Evolutionary conservation across 2,329 filamentous ascomycete genomes (phyloP).

Genomic region (Hypoxylon sp.): DNA sequence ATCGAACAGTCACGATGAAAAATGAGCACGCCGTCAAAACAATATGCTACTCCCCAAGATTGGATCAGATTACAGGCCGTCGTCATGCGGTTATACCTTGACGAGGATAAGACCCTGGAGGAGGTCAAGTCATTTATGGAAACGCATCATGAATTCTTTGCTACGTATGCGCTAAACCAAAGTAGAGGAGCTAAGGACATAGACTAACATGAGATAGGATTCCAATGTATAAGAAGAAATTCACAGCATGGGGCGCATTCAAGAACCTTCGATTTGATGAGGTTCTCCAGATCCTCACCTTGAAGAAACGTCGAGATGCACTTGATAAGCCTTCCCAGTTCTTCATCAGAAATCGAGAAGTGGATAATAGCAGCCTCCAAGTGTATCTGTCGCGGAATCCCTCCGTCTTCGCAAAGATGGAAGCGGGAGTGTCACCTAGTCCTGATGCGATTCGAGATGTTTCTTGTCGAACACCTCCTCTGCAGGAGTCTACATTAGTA

Average conservation of each 20-base stretch:
- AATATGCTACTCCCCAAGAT: constrained; percentile 39
- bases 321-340: constrained; percentile 37
- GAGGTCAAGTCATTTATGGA: constrained; percentile 44
- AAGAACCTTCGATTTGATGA: constrained; percentile 44
- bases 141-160: constrained; percentile 41
- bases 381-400: constrained; percentile 44
- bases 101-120: constrained; percentile 45
- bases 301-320: constrained; percentile 41
- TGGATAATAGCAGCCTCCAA: constrained; percentile 40
- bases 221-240: constrained; percentile 45
- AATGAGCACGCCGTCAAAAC: constrained; percentile 34
- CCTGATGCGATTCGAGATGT: constrained; percentile 43
- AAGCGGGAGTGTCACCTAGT: constrained; percentile 38
- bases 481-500: constrained; percentile 1
- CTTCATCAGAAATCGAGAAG: constrained; percentile 41
- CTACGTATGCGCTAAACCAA: constrained; percentile 38
- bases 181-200: not conserved
- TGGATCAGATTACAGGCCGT: constrained; percentile 39
- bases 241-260: constrained; percentile 43
- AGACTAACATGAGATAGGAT: constrained; percentile 34
- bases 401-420: constrained; percentile 40
- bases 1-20: constrained; percentile 36
- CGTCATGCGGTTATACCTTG: constrained; percentile 42
- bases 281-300: constrained; percentile 43
- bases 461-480: constrained; percentile 39